Evolutionary conservation across 176 grass and related monocot species (phyloP).

Genomic region (Oryza glumipatula): DNA sequence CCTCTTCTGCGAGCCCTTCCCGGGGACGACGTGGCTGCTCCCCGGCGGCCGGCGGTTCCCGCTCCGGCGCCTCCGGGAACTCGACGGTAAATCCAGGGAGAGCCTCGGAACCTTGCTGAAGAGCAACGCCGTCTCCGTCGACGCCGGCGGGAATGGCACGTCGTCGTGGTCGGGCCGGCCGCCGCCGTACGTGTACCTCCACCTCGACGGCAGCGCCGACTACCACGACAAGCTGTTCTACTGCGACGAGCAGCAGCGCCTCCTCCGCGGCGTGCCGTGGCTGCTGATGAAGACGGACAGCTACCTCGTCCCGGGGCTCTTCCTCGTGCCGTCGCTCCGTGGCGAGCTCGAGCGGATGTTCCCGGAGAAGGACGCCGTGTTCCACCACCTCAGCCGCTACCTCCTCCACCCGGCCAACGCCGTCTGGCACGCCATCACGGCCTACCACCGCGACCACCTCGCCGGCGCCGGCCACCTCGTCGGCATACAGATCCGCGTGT

Average conservation of each 20-base stretch:
- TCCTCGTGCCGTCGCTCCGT: constrained; percentile 45
- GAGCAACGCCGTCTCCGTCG: background rate
- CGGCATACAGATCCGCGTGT: constrained; percentile 59
- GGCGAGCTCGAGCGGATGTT: constrained; percentile 55
- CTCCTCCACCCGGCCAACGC: constrained; percentile 63
- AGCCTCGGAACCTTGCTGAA: constrained; percentile 69
- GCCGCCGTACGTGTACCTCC: constrained; percentile 58
- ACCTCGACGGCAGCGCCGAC: constrained; percentile 51
- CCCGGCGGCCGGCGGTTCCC: constrained; percentile 39
- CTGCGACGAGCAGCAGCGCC: constrained; percentile 60
- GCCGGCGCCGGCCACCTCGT: constrained; percentile 29
- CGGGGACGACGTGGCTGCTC: constrained; percentile 63
- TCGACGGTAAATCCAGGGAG: constrained; percentile 2
- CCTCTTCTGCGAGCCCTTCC: constrained; percentile 81
- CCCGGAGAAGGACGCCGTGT: constrained; percentile 50
- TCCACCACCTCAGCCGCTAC: constrained; percentile 61
- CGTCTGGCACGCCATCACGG: constrained; percentile 49
- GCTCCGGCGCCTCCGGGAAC: constrained; percentile 10
- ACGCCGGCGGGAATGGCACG: background rate
- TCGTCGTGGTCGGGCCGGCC: constrained; percentile 2
- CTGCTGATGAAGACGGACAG: constrained; percentile 55
- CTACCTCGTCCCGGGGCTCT: constrained; percentile 67
- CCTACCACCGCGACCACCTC: constrained; percentile 38
- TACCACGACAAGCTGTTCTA: constrained; percentile 69
- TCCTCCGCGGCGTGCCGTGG: constrained; percentile 47